Base-by-base conservation (phyloP, 257 asterid species). In the Scutellaria galericulata region DNA sequence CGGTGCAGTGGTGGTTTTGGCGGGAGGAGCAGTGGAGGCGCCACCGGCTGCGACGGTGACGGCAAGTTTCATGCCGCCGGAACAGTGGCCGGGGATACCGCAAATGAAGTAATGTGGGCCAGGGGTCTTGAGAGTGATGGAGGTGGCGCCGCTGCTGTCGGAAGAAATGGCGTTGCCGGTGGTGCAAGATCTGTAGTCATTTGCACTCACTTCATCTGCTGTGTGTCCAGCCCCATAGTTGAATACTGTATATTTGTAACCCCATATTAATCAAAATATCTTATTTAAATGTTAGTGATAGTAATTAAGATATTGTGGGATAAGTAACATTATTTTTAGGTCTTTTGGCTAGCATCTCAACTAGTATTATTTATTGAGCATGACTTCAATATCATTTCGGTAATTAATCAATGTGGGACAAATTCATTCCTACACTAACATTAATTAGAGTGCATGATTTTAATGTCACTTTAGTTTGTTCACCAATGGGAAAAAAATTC, bases 101-200 rank as follows among this genome's bases (percentile, higher is more conserved):
- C 95, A 88, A 1, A 88, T 82, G 79, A 69, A 88, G 86, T 83
- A 86, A 54, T 79, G 92, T 0, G 81, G 58, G 1, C 95, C 92
- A 52, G 92, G 52, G 22, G 84, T 77, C 66, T 79, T 90, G 58
- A 90, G 91, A 10, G 89, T 31, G 80, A 90, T 41, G 39, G 89
- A 65, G 78, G 95, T 84, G 79, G 87, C 88, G 70, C 99, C 98
- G 48, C 87, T 82, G 80, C 80, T 88, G 88, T 94, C 98, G 3
- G 97, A 14, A 40, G 81, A 15, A 6, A 94, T 57, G 76, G 96
- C 41, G 62, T 87, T 94, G 48, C 96, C 88, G 42, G 74, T 15
- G 18, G 81, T 75, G 88, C 99, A 94, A 3, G 86, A 7, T 7
- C 70, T 55, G 78, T 89, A 94, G 78, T 88, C 99, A 44, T 39